Base-by-base conservation (phyloP, 371 early-diverging fungal genomes). In the Apophysomyces sp. region DNA sequence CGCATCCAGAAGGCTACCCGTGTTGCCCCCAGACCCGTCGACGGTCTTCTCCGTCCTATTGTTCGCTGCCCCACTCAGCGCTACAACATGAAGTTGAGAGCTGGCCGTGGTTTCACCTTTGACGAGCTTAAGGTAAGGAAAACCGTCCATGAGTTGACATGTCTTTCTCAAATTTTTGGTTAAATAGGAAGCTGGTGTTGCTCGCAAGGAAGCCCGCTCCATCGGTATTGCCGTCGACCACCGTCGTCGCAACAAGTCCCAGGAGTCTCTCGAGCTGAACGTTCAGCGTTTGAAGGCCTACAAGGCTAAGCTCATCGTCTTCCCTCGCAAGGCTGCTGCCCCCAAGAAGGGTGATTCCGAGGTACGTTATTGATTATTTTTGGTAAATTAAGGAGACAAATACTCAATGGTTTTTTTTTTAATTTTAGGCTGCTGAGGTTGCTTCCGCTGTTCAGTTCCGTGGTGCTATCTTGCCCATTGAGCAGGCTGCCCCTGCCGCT, bases 71-170 rank as follows among this genome's bases (percentile, higher is more conserved):
- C 93, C 56, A 98, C 99, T 69, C 78, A 96, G 74, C 95, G 95
- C 83, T 99, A 99, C 94, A 99, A 99, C 95, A 92, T 86, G 84
- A 98, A 98, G 90, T 85, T 98, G 69, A 90, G 99, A 73, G 88
- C 93, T 68, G 99, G 99, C 66, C 91, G 97, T 75, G 99, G 99
- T 67, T 99, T 99, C 90, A 98, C 99, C 63, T 83, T 95, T 52
- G 98, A 95, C 67, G 99, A 99, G 87, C 89, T 98, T 66, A 93
- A 97, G 95, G 94, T 94, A 81, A 57, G 49, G 29, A 27, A 16
- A 26, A 16, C 12, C 36, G 55, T 62, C 21, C 16, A 21, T 13
- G 24, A 29, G 32, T 11, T 26, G 36, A 3, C 27, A 36, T 41
- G 31, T n/a, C 53, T 21, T 21, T 36, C 26, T 53, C 3, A 58